phyloP scores from a whole-genome alignment of 495 filamentous ascomycete species.

The Hypoxylon cercidicola region DNA sequence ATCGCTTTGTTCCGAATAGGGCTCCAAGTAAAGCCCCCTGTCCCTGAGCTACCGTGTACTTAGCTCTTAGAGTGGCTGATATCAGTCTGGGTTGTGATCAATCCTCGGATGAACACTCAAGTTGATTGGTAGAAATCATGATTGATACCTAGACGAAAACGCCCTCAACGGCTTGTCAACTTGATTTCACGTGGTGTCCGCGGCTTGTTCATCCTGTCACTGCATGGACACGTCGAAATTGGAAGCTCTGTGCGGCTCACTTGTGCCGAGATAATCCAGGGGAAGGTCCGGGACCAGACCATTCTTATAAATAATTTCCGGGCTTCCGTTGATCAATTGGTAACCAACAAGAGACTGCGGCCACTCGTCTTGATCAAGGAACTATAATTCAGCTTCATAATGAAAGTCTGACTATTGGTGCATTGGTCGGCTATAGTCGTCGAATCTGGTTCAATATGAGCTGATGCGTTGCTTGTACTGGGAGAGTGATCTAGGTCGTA shows the following conservation, averaged over 20 bases:
- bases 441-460: slow-evolving; percentile 7
- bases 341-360: background rate
- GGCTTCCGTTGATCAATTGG: slow-evolving; percentile 15
- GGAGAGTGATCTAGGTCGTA: background rate
- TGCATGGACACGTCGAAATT: slow-evolving; percentile 36
- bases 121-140: too few relatives aligned
- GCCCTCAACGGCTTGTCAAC: background rate
- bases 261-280: slow-evolving; percentile 16
- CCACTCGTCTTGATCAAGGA: background rate
- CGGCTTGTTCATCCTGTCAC: slow-evolving; percentile 22
- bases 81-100: slow-evolving; percentile 20
- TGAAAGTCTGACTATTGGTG: background rate
- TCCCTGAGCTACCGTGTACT: slow-evolving; percentile 6
- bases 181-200: slow-evolving; percentile 26
- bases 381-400: background rate
- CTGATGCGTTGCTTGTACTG: slow-evolving; percentile 3
- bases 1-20: slow-evolving; percentile 24
- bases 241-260: slow-evolving; percentile 36
- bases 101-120: too few relatives aligned
- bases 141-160: too few relatives aligned
- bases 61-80: slow-evolving; percentile 28
- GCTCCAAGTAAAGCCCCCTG: slow-evolving; percentile 18
- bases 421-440: background rate
- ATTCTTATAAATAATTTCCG: slow-evolving; percentile 34
- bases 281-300: slow-evolving; percentile 23